Evolutionary conservation across 352 stramenopile genomes (phyloP), one percentile per base, ranked within the genome.

Genomic region (Pythium guiyangense): DNA sequence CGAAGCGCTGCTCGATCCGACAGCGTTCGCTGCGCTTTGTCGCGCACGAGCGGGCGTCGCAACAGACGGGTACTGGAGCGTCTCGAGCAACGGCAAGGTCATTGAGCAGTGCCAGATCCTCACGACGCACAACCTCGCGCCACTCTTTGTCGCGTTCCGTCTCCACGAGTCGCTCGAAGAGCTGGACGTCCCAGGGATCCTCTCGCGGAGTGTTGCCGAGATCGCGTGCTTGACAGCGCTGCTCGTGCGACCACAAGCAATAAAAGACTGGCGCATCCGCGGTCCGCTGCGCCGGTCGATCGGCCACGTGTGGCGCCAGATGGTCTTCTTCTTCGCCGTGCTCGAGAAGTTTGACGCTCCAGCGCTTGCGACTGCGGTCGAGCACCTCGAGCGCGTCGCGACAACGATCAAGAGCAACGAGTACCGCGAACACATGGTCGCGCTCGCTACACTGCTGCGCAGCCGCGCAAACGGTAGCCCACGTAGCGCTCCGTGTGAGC

Each of bases 61-160:
- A 15, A 9, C 12, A n/a, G 48, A 40, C 4, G 18, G 20, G 4
- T 37, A 6, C 8, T 54, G 22, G 46, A 44, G 59, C 17, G 25
- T 66, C 27, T 53, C 58, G 4, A 27, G 18, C n/a, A 69, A 53
- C 25, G 37, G 47, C n/a, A 37, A 37, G 42, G 5, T 63, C n/a
- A 62, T 69, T 35, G 63, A 69, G 63, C 58, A 69, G 25, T 35
- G 52, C 11, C 47, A 69, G 43, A 56, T 69, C 5, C 58, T 65
- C 35, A 69, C 57, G 20, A 62, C 47, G 37, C 62, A 69, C 57
- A 69, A 69, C 53, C 51, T 69, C 18, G 52, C 49, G 14, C 55
- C 57, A 43, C 48, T 69, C 22, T 65, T 65, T 29, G 40, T 56
- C 15, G 25, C 46, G 2, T 57, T 46, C 26, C 25, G 57, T 11